A percentile compares a stretch with the other conserved stretches of the same genome.
Evolutionary conservation across 164 flowering plant genomes (phyloP).

Genomic region (Vitis rotundifolia): DNA sequence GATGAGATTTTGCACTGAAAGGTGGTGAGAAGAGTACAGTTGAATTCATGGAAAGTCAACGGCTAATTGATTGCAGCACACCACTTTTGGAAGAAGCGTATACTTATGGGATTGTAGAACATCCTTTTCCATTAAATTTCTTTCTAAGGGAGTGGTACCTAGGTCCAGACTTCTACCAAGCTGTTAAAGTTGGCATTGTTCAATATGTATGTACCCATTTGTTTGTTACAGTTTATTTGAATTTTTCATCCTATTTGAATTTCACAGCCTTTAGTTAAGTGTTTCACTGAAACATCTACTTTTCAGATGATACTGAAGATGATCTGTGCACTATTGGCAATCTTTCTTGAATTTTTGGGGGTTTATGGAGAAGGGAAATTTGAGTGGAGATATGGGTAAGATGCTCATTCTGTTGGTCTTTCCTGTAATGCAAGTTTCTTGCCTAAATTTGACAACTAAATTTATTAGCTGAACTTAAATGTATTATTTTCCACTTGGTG

Average conservation of each 20-base stretch:
- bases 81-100: conserved; percentile 83
- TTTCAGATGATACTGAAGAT: conserved; percentile 93
- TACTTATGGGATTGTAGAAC: conserved; percentile 83
- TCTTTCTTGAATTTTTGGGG: conserved; percentile 72
- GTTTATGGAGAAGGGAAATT: conserved; percentile 98
- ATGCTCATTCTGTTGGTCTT: background rate
- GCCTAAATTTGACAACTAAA: background rate
- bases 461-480: background rate
- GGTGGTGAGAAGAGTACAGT: conserved; percentile 93
- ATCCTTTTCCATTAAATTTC: conserved; percentile 94
- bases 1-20: conserved; percentile 18
- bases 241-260: background rate
- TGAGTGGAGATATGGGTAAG: conserved; percentile 96
- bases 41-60: conserved; percentile 76
- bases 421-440: background rate
- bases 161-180: conserved; percentile 89
- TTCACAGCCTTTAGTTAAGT: background rate
- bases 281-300: conserved; percentile 3
- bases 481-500: background rate
- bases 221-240: background rate
- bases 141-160: conserved; percentile 80
- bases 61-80: conserved; percentile 38
- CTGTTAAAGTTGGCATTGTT: conserved; percentile 97
- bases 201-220: conserved; percentile 76
- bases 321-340: conserved; percentile 88